Base-by-base conservation (phyloP, 257 asterid genomes). In the Anisodus tanguticus region DNA sequence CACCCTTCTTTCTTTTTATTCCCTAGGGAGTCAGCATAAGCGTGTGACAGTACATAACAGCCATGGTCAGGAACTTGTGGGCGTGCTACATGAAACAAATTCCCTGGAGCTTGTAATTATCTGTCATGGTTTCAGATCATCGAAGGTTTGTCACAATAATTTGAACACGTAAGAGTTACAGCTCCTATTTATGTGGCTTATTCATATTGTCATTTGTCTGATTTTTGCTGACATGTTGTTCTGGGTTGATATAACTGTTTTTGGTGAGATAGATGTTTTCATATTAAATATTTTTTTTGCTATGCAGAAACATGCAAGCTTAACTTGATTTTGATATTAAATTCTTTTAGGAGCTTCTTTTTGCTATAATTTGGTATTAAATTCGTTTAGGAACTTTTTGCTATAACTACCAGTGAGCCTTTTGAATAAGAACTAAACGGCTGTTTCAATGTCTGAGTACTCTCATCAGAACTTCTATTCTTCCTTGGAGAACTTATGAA, bases 81-180 rank as follows among this genome's bases (percentile, higher is more conserved):
- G 99, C 39, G 77, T 93, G 84, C 85, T 94, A 84, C 98, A 95
- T 77, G 97, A 91, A 81, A 93, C 92, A 10, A 90, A 94, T 55
- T 91, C 97, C 37, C 85, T 19, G 26, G 95, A 94, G 90, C 94
- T 95, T 72, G 98, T 95, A 53, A 84, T 94, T 79, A 87, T 95
- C 83, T 94, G 97, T 86, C 99, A 94, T 82, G 99, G 99, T 85
- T 95, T 95, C 87, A 90, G 90, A 80, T 95, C 99, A 83, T 86
- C 95, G 39, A 95, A 95, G 99, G 98, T 95, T 62, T 26, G 89
- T 84, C 12, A 57, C 49, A 83, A 43, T 41, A 59, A 12, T 5
- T 22, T 51, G 79, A 51, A 53, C 83, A 9, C 70, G n/a, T 51
- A 72, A 15, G 57, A 58, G 19, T 45, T 57, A 31, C 43, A 62